Percentiles rank a stretch among this genome's conserved stretches.
These are phyloP conservation scores for Sclerotiophoma versabilis DNA, from an alignment of 2,329 filamentous ascomycete genomes.

Conservation along the genomic window DNA sequence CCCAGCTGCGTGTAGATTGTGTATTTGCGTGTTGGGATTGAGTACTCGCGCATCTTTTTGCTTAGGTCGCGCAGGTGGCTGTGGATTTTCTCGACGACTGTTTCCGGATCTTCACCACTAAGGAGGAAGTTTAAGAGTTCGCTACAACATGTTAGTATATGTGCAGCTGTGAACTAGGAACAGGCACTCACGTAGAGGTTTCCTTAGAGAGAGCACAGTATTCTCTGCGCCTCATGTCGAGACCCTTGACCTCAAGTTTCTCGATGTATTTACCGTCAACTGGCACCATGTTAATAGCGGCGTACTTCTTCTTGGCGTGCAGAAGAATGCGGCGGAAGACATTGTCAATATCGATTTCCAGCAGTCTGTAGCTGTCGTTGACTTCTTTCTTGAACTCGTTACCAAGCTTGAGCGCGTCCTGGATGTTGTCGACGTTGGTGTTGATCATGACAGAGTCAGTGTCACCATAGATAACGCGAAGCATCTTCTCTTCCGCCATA, in stretches of 20 bases:
- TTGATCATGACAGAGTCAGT: conserved; percentile 99
- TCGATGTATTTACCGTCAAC: conserved; percentile 88
- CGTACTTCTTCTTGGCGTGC: conserved; percentile 99
- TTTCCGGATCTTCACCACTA: conserved; percentile 89
- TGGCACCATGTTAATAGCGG: conserved; percentile 91
- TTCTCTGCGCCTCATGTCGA: conserved; percentile 97
- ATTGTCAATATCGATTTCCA: conserved; percentile 99
- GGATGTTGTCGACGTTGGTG: conserved; percentile 92
- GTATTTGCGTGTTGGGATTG: conserved; percentile 82
- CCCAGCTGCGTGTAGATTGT: conserved; percentile 98
- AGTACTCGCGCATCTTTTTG: conserved; percentile 81
- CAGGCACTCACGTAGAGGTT: conserved; percentile 69
- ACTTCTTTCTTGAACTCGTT: conserved; percentile 94
- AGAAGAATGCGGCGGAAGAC: conserved; percentile 91
- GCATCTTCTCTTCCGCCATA: conserved; percentile 85
- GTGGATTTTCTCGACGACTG: conserved; percentile 87
- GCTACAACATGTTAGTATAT: conserved; percentile 45
- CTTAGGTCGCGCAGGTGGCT: conserved; percentile 89
- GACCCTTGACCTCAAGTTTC: conserved; percentile 96
- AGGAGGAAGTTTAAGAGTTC: conserved; percentile 92
- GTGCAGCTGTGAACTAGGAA: not conserved
- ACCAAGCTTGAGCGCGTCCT: conserved; percentile 88
- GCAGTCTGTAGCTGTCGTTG: conserved; percentile 88
- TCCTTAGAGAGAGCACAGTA: conserved; percentile 97
- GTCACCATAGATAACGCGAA: conserved; percentile 98